These are phyloP conservation scores for Pseudonitzschia multiseries DNA, from an alignment of 108 stramenopile genomes.

Conservation along the genomic window DNA sequence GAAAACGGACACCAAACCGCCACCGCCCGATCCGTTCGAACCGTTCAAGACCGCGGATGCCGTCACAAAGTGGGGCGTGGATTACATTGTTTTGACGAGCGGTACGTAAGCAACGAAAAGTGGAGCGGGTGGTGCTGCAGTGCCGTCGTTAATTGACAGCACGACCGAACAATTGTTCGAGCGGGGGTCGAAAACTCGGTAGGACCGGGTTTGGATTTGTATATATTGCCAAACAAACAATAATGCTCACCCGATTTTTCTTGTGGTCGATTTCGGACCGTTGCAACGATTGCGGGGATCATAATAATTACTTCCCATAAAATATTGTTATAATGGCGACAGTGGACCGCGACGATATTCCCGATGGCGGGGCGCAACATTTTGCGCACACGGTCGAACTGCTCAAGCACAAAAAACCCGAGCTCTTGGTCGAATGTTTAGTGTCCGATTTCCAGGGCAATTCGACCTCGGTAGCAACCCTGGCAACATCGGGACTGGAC, in stretches of 20 bases:
- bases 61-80: conserved; percentile 93
- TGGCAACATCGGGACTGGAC: conserved; percentile 94
- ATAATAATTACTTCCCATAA: no score
- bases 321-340: neutral
- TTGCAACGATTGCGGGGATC: no score
- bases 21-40: conserved; percentile 95
- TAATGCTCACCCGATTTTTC: no score
- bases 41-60: conserved; percentile 95
- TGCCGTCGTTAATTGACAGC: no score
- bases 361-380: conserved; percentile 94
- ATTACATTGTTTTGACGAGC: conserved; percentile 97
- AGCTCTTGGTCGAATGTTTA: conserved; percentile 94
- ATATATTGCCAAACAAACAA: no score
- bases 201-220: no score
- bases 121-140: no score
- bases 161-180: no score
- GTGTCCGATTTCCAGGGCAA: conserved; percentile 97
- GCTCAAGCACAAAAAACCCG: conserved; percentile 89
- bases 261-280: no score
- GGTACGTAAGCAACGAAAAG: conserved; percentile 21
- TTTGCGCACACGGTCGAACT: conserved; percentile 92
- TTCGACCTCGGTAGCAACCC: conserved; percentile 57
- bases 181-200: no score
- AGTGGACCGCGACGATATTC: conserved; percentile 96
- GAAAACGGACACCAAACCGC: conserved; percentile 88